These are phyloP conservation scores for Casuarina equisetifolia DNA, from an alignment of 306 rosid genomes.

Conservation along the genomic window DNA sequence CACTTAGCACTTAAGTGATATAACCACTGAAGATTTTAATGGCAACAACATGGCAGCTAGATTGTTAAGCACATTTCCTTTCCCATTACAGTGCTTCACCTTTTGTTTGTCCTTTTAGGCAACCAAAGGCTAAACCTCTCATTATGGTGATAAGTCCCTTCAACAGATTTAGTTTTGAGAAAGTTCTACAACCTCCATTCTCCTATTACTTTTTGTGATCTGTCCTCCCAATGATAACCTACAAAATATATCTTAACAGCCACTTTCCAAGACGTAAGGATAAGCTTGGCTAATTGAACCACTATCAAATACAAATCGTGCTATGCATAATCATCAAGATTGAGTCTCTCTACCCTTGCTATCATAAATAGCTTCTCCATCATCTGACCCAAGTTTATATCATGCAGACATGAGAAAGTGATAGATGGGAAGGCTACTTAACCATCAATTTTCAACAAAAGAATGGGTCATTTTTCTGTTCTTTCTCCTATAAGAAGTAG, in stretches of 20 bases:
- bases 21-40: not conserved
- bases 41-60: not conserved
- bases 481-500: not conserved
- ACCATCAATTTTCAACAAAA: not conserved
- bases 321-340: not conserved
- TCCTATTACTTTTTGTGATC: not conserved
- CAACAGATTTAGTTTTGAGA: not conserved
- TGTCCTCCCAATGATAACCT: not conserved
- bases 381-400: not conserved
- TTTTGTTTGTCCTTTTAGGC: not conserved
- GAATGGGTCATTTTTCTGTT: not conserved
- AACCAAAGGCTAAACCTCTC: not conserved
- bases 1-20: not conserved
- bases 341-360: not conserved
- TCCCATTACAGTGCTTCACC: constrained; percentile 1
- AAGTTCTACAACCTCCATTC: not conserved
- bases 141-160: not conserved
- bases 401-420: not conserved
- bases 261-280: not conserved
- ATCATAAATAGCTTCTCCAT: not conserved
- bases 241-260: not conserved
- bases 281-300: not conserved
- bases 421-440: not conserved
- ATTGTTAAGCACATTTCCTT: not conserved
- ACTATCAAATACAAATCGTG: not conserved